Base-by-base conservation (phyloP, 352 stramenopile species). In the Bremia lactucae region DNA sequence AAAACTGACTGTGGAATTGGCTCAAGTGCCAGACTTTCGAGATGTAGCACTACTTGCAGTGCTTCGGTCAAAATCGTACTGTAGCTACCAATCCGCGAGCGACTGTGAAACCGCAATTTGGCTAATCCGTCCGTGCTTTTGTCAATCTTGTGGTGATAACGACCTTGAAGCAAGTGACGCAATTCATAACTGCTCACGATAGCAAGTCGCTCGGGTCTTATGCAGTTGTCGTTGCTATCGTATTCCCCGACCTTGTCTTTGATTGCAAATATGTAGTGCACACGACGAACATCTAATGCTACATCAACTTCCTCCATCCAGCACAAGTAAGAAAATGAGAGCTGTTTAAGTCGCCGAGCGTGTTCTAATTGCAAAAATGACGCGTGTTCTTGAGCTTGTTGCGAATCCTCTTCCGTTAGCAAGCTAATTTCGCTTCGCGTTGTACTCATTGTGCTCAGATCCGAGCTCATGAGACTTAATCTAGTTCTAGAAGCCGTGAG, bases 271-370 rank as follows among this genome's bases (percentile, higher is more conserved):
- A 84, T 61, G 40, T 84, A 87, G 36, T 83, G 68, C 6, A 89
- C 70, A 7, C 65, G 62, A 3, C 77, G 77, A 9, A 82, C 48
- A 20, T 68, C 66, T 1, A 63, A 78, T 5, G 65, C 50, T 10
- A 80, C 37, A 11, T 89, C 72, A 8, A 87, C 55, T 54, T 89
- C 73, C 37, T 89, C 77, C 46, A 89, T 69, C 77, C 73, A 89
- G 28, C 61, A 85, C 15, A 87, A 26, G 23, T 71, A 83, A 2
- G 65, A 41, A 21, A 85, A 59, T 6, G 52, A 48, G 15, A 86
- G 57, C 18, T 61, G 47, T 1, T 46, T 43, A 10, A 88, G 57
- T 1, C 59, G 59, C 19, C 60, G 52, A 0, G 72, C 66, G 31
- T 81, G 68, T 39, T 83, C 62, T 11, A 53, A 24, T 2, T 74